A percentile compares a stretch with the other conserved stretches of the same genome.
Evolutionary conservation across 2,329 filamentous ascomycete species (phyloP).

Genomic region (Aureobasidium subglaciale): DNA sequence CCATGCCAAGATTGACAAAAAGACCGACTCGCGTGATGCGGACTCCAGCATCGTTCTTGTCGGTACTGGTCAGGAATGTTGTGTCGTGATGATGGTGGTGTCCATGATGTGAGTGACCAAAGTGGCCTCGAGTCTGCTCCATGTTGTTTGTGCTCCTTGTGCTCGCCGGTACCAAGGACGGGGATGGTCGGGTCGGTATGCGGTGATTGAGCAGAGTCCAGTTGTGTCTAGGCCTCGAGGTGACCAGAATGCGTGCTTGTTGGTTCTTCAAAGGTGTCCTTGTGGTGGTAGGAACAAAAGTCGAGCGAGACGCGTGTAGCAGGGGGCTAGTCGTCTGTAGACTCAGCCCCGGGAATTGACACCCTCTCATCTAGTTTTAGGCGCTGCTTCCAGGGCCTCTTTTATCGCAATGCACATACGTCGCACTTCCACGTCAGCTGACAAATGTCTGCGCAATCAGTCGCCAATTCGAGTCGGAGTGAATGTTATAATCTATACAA

Average conservation of each 20-base stretch:
- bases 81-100: conserved; percentile 78
- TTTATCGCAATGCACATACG: background rate
- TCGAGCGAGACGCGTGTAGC: conserved; percentile 4
- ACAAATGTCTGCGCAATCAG: background rate
- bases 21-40: conserved; percentile 86
- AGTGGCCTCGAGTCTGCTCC: conserved; percentile 25
- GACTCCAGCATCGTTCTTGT: conserved; percentile 88
- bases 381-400: background rate
- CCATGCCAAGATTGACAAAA: conserved; percentile 88
- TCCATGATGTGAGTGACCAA: conserved; percentile 42
- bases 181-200: conserved; percentile 3
- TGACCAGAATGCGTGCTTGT: background rate
- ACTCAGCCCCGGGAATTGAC: conserved; percentile 11
- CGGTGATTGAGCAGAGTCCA: conserved; percentile 29
- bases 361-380: conserved; percentile 5
- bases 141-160: conserved; percentile 9
- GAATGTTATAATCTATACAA: background rate
- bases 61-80: conserved; percentile 68
- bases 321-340: conserved; percentile 13
- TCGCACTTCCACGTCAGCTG: background rate
- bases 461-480: background rate
- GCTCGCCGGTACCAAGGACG: background rate
- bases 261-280: background rate
- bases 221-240: conserved; percentile 19
- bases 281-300: background rate